Evolutionary conservation across 208 protist species (phyloP).

Genomic region (Leishmania arabica): DNA sequence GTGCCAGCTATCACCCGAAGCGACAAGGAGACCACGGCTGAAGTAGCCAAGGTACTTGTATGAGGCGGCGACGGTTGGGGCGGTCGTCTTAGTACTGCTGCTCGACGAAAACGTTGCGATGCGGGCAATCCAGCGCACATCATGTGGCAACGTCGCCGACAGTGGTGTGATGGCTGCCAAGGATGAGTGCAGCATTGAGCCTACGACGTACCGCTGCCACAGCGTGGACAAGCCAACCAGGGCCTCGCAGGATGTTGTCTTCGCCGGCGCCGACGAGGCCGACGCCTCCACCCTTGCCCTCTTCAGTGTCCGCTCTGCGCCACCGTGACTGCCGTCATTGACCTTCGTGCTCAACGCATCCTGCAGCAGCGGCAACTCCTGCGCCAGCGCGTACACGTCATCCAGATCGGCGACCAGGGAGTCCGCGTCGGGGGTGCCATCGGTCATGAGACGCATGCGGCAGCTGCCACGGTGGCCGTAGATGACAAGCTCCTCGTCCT

Average conservation of each 20-base stretch:
- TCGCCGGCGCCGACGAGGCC: background rate
- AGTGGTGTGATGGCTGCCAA: conserved; percentile 17
- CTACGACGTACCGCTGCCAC: conserved; percentile 31
- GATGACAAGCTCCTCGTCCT: conserved; percentile 28
- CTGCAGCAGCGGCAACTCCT: conserved; percentile 29
- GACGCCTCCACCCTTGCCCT: conserved; percentile 5
- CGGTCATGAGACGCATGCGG: conserved; percentile 37
- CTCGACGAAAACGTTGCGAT: conserved; percentile 2
- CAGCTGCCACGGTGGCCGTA: conserved; percentile 53
- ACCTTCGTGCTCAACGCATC: background rate
- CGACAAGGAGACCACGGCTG: conserved; percentile 68
- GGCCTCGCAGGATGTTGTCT: background rate
- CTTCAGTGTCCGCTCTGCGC: conserved; percentile 1
- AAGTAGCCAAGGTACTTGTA: conserved; percentile 60
- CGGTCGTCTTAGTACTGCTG: background rate
- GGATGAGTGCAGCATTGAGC: conserved; percentile 11
- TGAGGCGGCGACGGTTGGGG: background rate
- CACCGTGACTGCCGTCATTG: background rate
- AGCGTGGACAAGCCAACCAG: conserved; percentile 32
- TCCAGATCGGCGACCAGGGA: conserved; percentile 38
- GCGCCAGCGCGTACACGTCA: conserved; percentile 24
- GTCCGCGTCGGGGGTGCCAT: conserved; percentile 61
- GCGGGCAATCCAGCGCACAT: conserved; percentile 45
- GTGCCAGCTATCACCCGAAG: conserved; percentile 52
- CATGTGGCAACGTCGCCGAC: conserved; percentile 43